phyloP scores from a whole-genome alignment of 768 basidiomycete species.

The Psilocybe cyanescens region DNA sequence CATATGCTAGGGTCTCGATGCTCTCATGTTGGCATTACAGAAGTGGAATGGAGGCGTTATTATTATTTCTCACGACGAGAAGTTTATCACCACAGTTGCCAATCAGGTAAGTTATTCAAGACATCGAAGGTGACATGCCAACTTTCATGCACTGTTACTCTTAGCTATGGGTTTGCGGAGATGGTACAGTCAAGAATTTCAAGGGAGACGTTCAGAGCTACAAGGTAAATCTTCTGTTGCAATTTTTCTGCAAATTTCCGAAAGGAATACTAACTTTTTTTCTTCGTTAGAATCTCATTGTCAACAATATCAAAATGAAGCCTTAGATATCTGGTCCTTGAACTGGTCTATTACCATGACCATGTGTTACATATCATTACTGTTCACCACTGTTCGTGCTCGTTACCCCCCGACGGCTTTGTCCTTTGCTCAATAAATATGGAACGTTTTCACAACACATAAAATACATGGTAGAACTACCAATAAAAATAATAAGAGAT shows the following conservation, averaged over 20 bases:
- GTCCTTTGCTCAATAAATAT: too few species aligned
- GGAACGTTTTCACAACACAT: too few species aligned
- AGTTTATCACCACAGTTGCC: conserved; percentile 91
- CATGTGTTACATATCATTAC: too few species aligned
- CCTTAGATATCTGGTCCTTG: conserved; percentile 29
- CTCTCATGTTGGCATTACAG: conserved; percentile 81
- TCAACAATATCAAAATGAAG: conserved; percentile 68
- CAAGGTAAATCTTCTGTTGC: conserved; percentile 63
- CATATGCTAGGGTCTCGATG: conserved; percentile 80
- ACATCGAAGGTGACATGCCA: conserved; percentile 4
- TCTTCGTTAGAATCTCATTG: conserved; percentile 65
- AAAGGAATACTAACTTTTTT: background rate
- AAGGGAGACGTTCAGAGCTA: conserved; percentile 89
- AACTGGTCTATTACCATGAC: too few species aligned
- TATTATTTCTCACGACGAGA: conserved; percentile 93
- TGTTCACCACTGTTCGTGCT: too few species aligned
- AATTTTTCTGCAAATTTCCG: background rate
- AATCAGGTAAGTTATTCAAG: conserved; percentile 60
- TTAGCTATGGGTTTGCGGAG: conserved; percentile 92
- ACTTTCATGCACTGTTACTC: background rate
- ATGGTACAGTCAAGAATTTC: conserved; percentile 82
- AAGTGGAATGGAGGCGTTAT: conserved; percentile 92
- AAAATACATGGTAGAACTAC: too few species aligned
- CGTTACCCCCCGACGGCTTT: too few species aligned
- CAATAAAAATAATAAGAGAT: too few species aligned